These are phyloP conservation scores for Trichosanthes cucumerina DNA, from an alignment of 306 rosid species.

Conservation along the genomic window DNA sequence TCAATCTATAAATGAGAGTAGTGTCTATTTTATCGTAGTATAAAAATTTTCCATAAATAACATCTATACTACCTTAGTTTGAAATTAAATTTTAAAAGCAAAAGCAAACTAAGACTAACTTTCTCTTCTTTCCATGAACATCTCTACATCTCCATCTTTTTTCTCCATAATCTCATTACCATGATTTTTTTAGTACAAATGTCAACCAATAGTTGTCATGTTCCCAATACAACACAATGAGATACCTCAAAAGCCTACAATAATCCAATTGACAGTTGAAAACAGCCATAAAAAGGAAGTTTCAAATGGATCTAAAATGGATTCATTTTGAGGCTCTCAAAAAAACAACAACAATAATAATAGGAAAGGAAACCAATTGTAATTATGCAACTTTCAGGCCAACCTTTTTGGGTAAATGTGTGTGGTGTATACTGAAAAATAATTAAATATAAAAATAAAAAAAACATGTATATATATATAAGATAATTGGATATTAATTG, in stretches of 20 bases:
- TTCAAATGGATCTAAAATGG: neutral
- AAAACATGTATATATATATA: no score
- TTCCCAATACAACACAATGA: neutral
- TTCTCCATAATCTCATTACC: neutral
- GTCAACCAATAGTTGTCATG: constrained; percentile 3
- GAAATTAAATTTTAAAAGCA: no score
- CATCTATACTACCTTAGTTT: no score
- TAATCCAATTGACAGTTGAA: neutral
- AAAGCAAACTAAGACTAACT: neutral
- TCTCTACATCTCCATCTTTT: neutral
- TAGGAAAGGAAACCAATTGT: neutral
- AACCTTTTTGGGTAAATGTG: constrained; percentile 9
- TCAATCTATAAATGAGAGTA: no score
- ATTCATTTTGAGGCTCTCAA: neutral
- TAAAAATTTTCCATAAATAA: no score
- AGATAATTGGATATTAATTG: neutral
- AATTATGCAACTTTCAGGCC: neutral
- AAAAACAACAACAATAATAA: neutral
- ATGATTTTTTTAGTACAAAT: neutral
- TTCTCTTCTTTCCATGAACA: neutral
- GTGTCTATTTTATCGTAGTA: no score
- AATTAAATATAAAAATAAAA: no score
- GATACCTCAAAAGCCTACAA: constrained; percentile 3
- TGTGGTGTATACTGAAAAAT: neutral
- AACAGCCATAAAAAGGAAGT: neutral